phyloP scores from a whole-genome alignment of 1,284 basidiomycete species.

The Cryptococcus depauperatus region DNA sequence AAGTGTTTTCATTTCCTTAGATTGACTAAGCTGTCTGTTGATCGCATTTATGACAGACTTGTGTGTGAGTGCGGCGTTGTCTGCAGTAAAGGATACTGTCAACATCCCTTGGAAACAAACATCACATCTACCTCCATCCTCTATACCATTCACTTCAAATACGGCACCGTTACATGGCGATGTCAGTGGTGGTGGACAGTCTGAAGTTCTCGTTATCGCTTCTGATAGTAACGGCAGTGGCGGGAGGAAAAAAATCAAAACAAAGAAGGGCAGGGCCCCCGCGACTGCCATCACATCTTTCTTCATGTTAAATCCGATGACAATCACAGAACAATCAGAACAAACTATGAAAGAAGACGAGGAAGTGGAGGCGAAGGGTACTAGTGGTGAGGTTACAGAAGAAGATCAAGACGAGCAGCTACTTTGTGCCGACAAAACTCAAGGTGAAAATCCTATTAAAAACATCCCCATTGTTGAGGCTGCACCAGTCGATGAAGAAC shows the following conservation, averaged over 20 bases:
- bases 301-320: too few species aligned
- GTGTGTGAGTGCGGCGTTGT: constrained; percentile 78
- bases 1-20: constrained; percentile 36
- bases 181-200: constrained; percentile 3
- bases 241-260: constrained; percentile 11
- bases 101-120: constrained; percentile 59
- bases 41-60: constrained; percentile 53
- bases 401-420: constrained; percentile 3
- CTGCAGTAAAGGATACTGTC: constrained; percentile 75
- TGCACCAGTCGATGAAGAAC: background rate
- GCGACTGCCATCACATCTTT: background rate
- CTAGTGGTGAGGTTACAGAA: background rate
- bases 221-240: constrained; percentile 4
- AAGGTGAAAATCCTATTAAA: background rate
- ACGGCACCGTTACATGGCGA: background rate
- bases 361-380: background rate
- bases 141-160: constrained; percentile 4
- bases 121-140: background rate
- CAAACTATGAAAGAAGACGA: background rate
- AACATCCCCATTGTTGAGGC: background rate
- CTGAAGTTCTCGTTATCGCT: constrained; percentile 9
- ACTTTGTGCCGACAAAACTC: constrained; percentile 3
- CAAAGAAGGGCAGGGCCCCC: constrained; percentile 4
- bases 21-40: constrained; percentile 3
- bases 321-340: background rate